phyloP scores from a whole-genome alignment of 2,329 filamentous ascomycete genomes.

The Dactylellina parvicollis region DNA sequence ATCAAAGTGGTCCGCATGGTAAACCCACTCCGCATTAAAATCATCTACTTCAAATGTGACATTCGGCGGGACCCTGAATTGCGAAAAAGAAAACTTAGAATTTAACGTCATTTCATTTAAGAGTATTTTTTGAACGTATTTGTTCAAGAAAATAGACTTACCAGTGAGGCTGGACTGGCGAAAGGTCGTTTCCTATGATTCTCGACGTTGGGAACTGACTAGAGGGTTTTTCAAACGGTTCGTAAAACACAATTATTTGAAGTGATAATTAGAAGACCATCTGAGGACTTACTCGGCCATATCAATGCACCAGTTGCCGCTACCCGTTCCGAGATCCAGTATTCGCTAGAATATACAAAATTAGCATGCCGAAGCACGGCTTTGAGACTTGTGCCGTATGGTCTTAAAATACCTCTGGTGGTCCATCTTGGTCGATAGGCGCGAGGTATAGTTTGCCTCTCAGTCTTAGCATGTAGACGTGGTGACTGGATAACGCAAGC shows the following conservation, averaged over 20 bases:
- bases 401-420: constrained; percentile 8
- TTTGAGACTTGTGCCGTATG: not conserved
- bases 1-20: constrained; percentile 60
- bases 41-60: constrained; percentile 60
- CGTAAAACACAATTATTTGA: not conserved
- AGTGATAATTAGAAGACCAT: not conserved
- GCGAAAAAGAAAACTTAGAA: constrained; percentile 30
- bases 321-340: constrained; percentile 64
- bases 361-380: not conserved
- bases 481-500: constrained; percentile 21
- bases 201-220: constrained; percentile 52
- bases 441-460: constrained; percentile 55
- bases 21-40: constrained; percentile 59
- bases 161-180: constrained; percentile 56
- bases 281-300: constrained; percentile 59
- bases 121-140: not conserved
- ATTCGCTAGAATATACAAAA: constrained; percentile 55
- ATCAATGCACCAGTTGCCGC: constrained; percentile 64
- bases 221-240: not conserved
- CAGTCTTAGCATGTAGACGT: constrained; percentile 50
- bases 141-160: constrained; percentile 20
- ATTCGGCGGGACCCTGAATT: constrained; percentile 57
- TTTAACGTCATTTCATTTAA: not conserved
- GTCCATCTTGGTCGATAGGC: constrained; percentile 55
- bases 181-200: constrained; percentile 57